A percentile compares a stretch with the other conserved stretches of the same genome.
Conservation (phyloP, 805 yeast genomes). For the Sungouiozyma intestinalis region DNA sequence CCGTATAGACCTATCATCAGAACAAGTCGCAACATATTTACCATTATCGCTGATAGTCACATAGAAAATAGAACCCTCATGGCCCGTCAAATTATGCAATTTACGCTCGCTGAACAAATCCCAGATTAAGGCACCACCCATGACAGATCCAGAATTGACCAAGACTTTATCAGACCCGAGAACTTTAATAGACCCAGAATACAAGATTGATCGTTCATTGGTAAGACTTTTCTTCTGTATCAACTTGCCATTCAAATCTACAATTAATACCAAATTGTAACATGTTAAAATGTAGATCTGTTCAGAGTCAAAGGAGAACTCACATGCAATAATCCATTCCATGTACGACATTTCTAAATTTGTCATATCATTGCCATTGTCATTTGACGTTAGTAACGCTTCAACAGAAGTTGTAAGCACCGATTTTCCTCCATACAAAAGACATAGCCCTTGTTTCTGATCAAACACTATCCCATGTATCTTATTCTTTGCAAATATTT, state of each 20-base stretch:
- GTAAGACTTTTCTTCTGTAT: slow-evolving; percentile 31
- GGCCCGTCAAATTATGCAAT: slow-evolving; percentile 52
- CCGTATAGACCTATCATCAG: slow-evolving; percentile 86
- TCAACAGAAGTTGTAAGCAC: slow-evolving; percentile 34
- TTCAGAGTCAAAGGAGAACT: slow-evolving; percentile 33
- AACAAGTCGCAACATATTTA: slow-evolving; percentile 59
- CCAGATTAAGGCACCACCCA: slow-evolving; percentile 84
- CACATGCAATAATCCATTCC: slow-evolving; percentile 73
- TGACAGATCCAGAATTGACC: slow-evolving; percentile 86
- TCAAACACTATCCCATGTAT: slow-evolving; percentile 61
- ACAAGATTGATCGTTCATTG: slow-evolving; percentile 70
- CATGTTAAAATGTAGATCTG: slow-evolving; percentile 56
- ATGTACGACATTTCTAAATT: slow-evolving; percentile 41
- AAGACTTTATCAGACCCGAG: slow-evolving; percentile 33
- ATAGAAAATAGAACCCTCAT: slow-evolving; percentile 87
- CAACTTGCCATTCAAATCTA: slow-evolving; percentile 18
- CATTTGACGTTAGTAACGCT: slow-evolving; percentile 16
- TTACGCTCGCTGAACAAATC: slow-evolving; percentile 36
- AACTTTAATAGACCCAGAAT: slow-evolving; percentile 68
- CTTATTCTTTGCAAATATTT: slow-evolving; percentile 60
- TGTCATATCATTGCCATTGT: slow-evolving; percentile 6
- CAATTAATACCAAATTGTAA: slow-evolving; percentile 48
- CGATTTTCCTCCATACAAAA: slow-evolving; percentile 67
- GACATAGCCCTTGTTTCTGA: slow-evolving; percentile 23
- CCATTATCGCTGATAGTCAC: slow-evolving; percentile 53